These are phyloP conservation scores for Pholiota molesta DNA, from an alignment of 768 basidiomycete genomes.

Conservation along the genomic window DNA sequence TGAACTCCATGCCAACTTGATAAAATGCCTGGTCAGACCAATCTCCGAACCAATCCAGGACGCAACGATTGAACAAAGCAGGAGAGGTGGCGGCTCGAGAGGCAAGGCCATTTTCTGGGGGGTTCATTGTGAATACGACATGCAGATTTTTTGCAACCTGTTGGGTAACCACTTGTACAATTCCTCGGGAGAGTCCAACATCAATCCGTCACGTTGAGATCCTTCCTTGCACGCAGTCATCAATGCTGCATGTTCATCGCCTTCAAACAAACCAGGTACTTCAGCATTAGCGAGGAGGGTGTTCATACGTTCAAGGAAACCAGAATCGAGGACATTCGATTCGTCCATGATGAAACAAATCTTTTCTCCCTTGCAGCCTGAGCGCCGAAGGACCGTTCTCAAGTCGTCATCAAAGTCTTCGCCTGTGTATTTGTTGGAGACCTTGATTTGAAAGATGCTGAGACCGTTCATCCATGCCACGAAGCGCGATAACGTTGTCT, in stretches of 20 bases:
- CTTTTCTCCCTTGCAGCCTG: slow-evolving; percentile 99
- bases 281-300: slow-evolving; percentile 99
- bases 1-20: slow-evolving; percentile 98
- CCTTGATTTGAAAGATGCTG: slow-evolving; percentile 99
- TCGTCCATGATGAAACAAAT: slow-evolving; percentile 99
- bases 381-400: slow-evolving; percentile 89
- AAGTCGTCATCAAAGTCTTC: slow-evolving; percentile 99
- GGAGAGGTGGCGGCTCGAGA: slow-evolving; percentile 97
- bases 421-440: slow-evolving; percentile 98
- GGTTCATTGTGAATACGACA: slow-evolving; percentile 99
- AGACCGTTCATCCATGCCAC: slow-evolving; percentile 99
- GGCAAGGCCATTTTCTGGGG: slow-evolving; percentile 93
- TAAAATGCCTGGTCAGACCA: slow-evolving; percentile 99
- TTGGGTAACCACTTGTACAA: slow-evolving; percentile 98
- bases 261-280: slow-evolving; percentile 99
- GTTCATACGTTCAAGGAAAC: slow-evolving; percentile 99
- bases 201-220: slow-evolving; percentile 96
- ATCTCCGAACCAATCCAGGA: slow-evolving; percentile 99
- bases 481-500: slow-evolving; percentile 98
- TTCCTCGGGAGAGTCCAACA: slow-evolving; percentile 98
- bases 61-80: slow-evolving; percentile 98
- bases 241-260: slow-evolving; percentile 96
- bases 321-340: slow-evolving; percentile 98
- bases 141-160: slow-evolving; percentile 98
- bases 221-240: slow-evolving; percentile 99